Percentiles rank a stretch among this genome's conserved stretches.
Evolutionary conservation across 2,329 filamentous ascomycete genomes (phyloP).

Genomic region (Ramularia endophylla): DNA sequence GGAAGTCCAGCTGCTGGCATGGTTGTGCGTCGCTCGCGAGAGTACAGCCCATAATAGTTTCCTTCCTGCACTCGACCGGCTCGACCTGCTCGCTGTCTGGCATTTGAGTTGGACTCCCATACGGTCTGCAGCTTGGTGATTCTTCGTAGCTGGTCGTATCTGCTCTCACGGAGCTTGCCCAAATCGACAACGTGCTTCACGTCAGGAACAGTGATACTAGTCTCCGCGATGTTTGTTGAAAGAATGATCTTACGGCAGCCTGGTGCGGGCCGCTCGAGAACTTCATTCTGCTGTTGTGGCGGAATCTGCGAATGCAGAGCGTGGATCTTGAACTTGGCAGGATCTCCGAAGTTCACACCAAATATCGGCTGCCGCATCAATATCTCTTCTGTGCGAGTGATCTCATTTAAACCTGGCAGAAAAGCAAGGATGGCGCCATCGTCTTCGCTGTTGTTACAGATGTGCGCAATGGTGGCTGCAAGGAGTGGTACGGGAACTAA

Average conservation of each 20-base stretch:
- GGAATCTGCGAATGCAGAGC: constrained; percentile 44
- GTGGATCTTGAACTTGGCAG: constrained; percentile 37
- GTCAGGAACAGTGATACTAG: constrained; percentile 48
- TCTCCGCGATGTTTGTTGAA: constrained; percentile 48
- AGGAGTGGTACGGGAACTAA: constrained; percentile 39
- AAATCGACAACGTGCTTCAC: constrained; percentile 47
- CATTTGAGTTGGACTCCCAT: constrained; percentile 45
- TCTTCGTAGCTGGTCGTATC: constrained; percentile 36
- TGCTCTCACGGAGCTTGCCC: constrained; percentile 37
- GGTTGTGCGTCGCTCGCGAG: constrained; percentile 30
- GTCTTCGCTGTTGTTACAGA: constrained; percentile 35
- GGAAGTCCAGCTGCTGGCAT: constrained; percentile 32
- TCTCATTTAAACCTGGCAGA: constrained; percentile 41
- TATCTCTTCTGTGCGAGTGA: constrained; percentile 29
- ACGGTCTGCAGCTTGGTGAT: constrained; percentile 36
- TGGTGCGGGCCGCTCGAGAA: constrained; percentile 36
- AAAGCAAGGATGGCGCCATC: constrained; percentile 46
- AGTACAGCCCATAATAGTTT: constrained; percentile 46
- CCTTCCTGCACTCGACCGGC: constrained; percentile 46
- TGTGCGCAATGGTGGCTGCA: constrained; percentile 41
- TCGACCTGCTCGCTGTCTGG: constrained; percentile 45
- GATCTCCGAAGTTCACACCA: constrained; percentile 38
- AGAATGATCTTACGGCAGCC: constrained; percentile 46
- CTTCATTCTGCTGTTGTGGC: constrained; percentile 35
- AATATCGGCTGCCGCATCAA: constrained; percentile 27